These are phyloP conservation scores for Amanita fuliginea DNA, from an alignment of 768 basidiomycete species.

Conservation along the genomic window DNA sequence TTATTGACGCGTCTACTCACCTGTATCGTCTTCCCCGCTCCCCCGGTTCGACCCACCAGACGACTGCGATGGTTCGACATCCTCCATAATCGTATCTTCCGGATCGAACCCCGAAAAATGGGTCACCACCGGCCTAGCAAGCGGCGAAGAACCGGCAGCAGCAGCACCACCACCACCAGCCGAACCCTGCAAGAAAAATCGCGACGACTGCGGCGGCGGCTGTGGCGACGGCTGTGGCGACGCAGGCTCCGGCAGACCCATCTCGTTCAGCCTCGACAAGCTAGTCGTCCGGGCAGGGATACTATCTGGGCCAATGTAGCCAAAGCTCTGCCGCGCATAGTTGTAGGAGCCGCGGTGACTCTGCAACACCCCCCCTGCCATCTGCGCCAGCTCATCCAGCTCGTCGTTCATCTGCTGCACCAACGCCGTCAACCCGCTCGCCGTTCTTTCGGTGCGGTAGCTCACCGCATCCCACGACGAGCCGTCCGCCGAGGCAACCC, in stretches of 20 bases:
- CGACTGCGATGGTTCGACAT: slow-evolving; percentile 32
- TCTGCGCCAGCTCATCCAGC: slow-evolving; percentile 29
- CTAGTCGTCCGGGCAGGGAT: neutral
- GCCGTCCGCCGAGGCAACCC: neutral
- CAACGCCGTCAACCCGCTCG: slow-evolving; percentile 36
- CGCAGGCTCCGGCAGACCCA: slow-evolving; percentile 16
- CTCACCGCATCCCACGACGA: slow-evolving; percentile 24
- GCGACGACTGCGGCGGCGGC: too few species aligned
- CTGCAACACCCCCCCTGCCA: slow-evolving; percentile 13
- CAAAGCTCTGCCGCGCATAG: slow-evolving; percentile 10
- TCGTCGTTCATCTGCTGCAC: slow-evolving; percentile 42
- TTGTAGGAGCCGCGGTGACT: too few species aligned
- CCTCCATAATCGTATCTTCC: slow-evolving; percentile 35
- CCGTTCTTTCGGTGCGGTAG: slow-evolving; percentile 20
- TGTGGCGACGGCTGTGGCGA: slow-evolving; percentile 13
- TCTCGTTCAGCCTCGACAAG: slow-evolving; percentile 8
- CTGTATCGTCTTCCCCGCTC: slow-evolving; percentile 25
- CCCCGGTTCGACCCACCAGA: slow-evolving; percentile 26
- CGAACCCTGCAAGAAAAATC: too few species aligned
- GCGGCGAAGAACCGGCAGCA: slow-evolving; percentile 10
- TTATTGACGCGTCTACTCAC: too few species aligned
- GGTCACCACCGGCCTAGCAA: slow-evolving; percentile 10
- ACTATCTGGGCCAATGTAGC: neutral
- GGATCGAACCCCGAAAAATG: slow-evolving; percentile 27
- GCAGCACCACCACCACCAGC: too few species aligned